Evolutionary conservation across 768 basidiomycete species (phyloP).

Genomic region (Gloeopeniophorella convolvens): DNA sequence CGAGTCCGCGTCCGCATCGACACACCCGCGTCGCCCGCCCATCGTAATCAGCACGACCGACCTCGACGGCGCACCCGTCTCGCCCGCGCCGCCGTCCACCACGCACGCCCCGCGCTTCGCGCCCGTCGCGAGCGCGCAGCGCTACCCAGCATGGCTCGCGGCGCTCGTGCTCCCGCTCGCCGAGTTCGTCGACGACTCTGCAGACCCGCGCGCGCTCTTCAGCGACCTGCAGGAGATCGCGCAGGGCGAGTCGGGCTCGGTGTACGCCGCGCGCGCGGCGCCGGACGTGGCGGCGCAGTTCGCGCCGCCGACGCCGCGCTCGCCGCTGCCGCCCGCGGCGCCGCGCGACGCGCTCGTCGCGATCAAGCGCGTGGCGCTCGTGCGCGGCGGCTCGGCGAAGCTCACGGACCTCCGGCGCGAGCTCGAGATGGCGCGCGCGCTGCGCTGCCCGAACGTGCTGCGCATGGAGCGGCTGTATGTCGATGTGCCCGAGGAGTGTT

Average conservation of each 20-base stretch:
- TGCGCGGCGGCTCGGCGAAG: slow-evolving; percentile 54
- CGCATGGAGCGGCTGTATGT: slow-evolving; percentile 67
- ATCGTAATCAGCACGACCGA: slow-evolving; percentile 1
- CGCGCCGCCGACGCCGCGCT: slow-evolving; percentile 13
- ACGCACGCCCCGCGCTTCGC: not conserved
- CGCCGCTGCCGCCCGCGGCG: slow-evolving; percentile 8
- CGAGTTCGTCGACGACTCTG: slow-evolving; percentile 54
- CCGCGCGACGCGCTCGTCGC: slow-evolving; percentile 43
- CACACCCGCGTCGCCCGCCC: not conserved
- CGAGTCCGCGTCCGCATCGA: slow-evolving; percentile 1
- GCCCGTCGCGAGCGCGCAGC: slow-evolving; percentile 27
- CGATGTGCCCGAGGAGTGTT: slow-evolving; percentile 42
- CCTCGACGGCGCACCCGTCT: not conserved
- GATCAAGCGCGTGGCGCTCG: slow-evolving; percentile 65
- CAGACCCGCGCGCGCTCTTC: slow-evolving; percentile 61
- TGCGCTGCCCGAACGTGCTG: slow-evolving; percentile 58
- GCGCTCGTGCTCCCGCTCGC: slow-evolving; percentile 51
- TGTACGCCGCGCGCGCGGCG: slow-evolving; percentile 38
- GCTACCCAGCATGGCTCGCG: slow-evolving; percentile 59
- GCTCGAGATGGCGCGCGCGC: slow-evolving; percentile 47
- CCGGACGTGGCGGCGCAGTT: slow-evolving; percentile 1
- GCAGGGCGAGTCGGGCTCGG: slow-evolving; percentile 76
- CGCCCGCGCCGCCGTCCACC: not conserved
- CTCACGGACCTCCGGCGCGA: slow-evolving; percentile 58
- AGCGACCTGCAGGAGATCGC: slow-evolving; percentile 70